Evolutionary conservation across 2,329 filamentous ascomycete species (phyloP), one percentile per base, ranked within the genome.

Genomic region (Pyrenophora teres): DNA sequence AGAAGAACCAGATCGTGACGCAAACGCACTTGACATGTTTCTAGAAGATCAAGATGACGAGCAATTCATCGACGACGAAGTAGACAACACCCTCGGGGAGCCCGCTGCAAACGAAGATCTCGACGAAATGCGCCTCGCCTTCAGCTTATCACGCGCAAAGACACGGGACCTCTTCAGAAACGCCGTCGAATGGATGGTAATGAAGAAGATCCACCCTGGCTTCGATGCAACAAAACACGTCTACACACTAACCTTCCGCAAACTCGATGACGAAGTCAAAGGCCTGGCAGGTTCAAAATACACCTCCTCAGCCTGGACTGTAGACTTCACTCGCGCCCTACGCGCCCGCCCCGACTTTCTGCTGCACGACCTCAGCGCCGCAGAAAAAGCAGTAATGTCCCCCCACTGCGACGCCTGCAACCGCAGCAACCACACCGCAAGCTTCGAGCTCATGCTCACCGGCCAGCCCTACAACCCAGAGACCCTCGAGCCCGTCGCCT

Each of bases 181-280:
- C 62, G 87, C 84, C 0, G 79, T 93, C 2, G 88, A 91, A 67
- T 93, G 89, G 89, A 87, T 92, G 74, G 86, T 93, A 2, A 88
- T 91, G 64, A 89, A 88, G 67, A 87, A 87, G 61, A 80, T 94
- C 43, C 87, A 92, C 59, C 89, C 88, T 0, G 83, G 79, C 0
- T 92, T 92, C 63, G 75, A 81, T 9, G 80, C 81, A 15, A 75
- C 81, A 4, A 83, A 89, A 53, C 78, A 82, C 6, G 76, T 91
- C 10, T 94, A 91, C 70, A 64, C 74, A 10, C 78, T 88, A 21
- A 85, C 88, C 0, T 92, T 91, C 77, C 76, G 76, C 41, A 90
- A 90, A 64, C 77, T 93, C 0, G 83, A 90, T 57, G 84, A 89
- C 58, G 87, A 92, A 67, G 83, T 89, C 12, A 79, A 77, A 33